A percentile compares a stretch with the other conserved stretches of the same genome.
Evolutionary conservation across 371 early-diverging fungal genomes (phyloP).

Genomic region (Lichtheimia ornata): DNA sequence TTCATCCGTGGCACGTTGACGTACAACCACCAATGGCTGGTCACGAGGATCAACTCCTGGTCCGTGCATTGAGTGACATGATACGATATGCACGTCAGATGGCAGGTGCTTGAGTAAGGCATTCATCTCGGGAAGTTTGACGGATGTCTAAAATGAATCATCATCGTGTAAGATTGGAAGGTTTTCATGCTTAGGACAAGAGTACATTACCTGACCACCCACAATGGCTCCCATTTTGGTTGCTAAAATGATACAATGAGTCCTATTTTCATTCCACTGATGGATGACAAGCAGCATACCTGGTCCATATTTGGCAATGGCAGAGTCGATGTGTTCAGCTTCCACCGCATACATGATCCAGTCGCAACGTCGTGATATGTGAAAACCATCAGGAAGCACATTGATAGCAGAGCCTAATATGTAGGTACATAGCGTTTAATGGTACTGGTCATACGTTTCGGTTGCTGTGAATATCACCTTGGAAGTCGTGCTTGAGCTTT

Average conservation of each 20-base stretch:
- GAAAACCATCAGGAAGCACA: constrained; percentile 81
- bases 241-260: constrained; percentile 45
- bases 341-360: constrained; percentile 95
- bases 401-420: constrained; percentile 57
- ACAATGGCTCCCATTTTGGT: constrained; percentile 90
- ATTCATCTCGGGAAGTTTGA: constrained; percentile 90
- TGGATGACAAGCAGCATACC: constrained; percentile 41
- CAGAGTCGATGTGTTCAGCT: constrained; percentile 82
- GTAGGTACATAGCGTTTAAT: neutral
- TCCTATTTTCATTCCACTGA: neutral
- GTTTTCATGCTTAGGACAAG: neutral
- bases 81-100: constrained; percentile 87
- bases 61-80: constrained; percentile 96
- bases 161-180: neutral
- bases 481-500: constrained; percentile 59
- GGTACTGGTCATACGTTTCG: too few relatives aligned
- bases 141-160: constrained; percentile 71
- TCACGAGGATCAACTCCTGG: constrained; percentile 84
- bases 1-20: constrained; percentile 69
- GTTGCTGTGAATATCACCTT: constrained; percentile 31
- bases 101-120: constrained; percentile 89
- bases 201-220: constrained; percentile 64
- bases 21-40: constrained; percentile 87
- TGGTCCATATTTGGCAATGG: constrained; percentile 84
- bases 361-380: constrained; percentile 83